Conservation (phyloP, 2,329 filamentous ascomycete genomes). For the Myotisia sp. region DNA sequence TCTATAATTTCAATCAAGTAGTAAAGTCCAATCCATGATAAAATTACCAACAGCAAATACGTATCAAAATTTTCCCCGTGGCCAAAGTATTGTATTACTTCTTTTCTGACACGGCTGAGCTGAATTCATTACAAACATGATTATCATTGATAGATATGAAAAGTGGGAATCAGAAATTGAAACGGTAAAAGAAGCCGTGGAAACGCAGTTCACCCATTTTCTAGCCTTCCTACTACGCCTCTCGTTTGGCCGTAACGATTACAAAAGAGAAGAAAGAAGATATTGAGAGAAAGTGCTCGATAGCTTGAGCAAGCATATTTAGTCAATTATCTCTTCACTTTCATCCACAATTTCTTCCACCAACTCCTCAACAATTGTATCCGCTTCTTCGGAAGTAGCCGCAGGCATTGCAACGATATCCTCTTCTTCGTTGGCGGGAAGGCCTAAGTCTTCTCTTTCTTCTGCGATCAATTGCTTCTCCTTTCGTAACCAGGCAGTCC, state of each 20-base stretch:
- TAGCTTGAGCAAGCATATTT: constrained; percentile 6
- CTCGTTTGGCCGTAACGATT: constrained; percentile 5
- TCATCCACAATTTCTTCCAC: constrained; percentile 70
- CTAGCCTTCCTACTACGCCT: constrained; percentile 5
- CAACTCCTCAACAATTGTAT: constrained; percentile 74
- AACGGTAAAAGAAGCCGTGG: too few relatives aligned
- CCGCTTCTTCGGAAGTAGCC: constrained; percentile 47
- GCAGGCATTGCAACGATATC: constrained; percentile 39
- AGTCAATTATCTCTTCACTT: constrained; percentile 60
- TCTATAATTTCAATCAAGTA: too few relatives aligned
- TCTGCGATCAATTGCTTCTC: constrained; percentile 58
- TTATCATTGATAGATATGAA: too few relatives aligned
- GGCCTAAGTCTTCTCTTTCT: constrained; percentile 53
- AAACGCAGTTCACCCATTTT: constrained; percentile 5
- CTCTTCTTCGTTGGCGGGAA: constrained; percentile 52
- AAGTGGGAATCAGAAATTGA: too few relatives aligned
- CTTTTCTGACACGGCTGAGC: too few relatives aligned
- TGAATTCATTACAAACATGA: constrained; percentile 5
- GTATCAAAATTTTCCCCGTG: too few relatives aligned
- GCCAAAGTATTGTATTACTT: too few relatives aligned
- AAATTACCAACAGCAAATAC: too few relatives aligned
- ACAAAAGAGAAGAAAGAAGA: constrained; percentile 4
- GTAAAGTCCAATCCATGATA: too few relatives aligned
- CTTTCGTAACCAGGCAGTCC: constrained; percentile 67
- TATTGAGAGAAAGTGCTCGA: background rate